phyloP scores from a whole-genome alignment of 2,329 filamentous ascomycete genomes.

The Cercospora zeina region DNA sequence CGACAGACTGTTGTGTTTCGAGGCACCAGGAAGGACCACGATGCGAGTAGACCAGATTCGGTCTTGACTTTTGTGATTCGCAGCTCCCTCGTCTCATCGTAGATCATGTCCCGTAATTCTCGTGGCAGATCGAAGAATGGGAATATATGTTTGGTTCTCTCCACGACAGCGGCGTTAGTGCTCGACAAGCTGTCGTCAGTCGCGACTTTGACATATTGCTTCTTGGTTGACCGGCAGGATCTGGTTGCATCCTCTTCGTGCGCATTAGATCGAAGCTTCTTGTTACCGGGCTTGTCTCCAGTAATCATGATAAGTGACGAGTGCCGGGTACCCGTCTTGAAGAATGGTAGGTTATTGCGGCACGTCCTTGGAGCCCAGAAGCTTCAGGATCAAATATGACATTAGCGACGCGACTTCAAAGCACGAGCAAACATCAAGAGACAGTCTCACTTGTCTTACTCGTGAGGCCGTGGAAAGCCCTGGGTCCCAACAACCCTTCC shows the following conservation, averaged over 20 bases:
- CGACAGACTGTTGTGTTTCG: not conserved
- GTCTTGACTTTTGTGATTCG: not conserved
- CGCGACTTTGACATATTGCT: not conserved
- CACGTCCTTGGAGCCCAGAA: too few species aligned
- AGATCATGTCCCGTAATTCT: slow-evolving; percentile 1
- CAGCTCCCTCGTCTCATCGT: not conserved
- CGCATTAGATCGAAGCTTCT: not conserved
- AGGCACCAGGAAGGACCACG: not conserved
- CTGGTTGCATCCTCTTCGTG: not conserved
- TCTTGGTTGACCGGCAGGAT: not conserved
- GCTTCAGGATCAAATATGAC: too few species aligned
- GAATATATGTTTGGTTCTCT: not conserved
- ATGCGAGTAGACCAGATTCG: not conserved
- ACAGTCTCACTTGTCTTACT: not conserved
- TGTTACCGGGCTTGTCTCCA: not conserved
- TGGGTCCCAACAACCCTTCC: not conserved
- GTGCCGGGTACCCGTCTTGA: not conserved
- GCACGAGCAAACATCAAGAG: not conserved
- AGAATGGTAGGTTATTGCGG: not conserved
- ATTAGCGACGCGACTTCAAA: not conserved
- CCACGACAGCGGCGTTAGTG: not conserved
- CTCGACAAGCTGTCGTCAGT: not conserved
- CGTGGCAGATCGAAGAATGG: not conserved
- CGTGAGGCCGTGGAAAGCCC: not conserved
- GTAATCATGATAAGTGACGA: not conserved